Evolutionary conservation across 2,329 filamentous ascomycete genomes (phyloP).

Genomic region (Penicillium nordicum): DNA sequence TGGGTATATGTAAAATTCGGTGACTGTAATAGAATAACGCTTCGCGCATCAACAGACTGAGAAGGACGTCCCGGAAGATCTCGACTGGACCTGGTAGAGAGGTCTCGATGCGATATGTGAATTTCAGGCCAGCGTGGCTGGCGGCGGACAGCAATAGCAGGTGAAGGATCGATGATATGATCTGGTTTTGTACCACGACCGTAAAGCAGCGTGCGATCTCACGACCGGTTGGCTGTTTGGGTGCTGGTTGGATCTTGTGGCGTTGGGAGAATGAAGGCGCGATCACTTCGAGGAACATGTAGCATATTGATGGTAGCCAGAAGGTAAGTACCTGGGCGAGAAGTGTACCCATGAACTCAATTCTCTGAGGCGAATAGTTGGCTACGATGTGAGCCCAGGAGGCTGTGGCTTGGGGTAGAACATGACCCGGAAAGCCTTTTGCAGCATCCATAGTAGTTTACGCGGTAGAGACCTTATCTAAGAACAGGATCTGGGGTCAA

Average conservation of each 20-base stretch:
- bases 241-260: slow-evolving; percentile 55
- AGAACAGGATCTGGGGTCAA: background rate
- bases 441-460: slow-evolving; percentile 1
- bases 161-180: slow-evolving; percentile 41
- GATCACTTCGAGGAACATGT: slow-evolving; percentile 44
- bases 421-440: background rate
- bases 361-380: slow-evolving; percentile 19
- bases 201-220: slow-evolving; percentile 47
- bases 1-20: slow-evolving; percentile 51
- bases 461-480: background rate
- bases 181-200: slow-evolving; percentile 50
- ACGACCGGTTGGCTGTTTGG: slow-evolving; percentile 47
- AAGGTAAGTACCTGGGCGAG: slow-evolving; percentile 25
- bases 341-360: slow-evolving; percentile 29
- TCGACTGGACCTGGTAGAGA: slow-evolving; percentile 38
- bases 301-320: slow-evolving; percentile 34
- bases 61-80: slow-evolving; percentile 41
- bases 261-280: slow-evolving; percentile 49
- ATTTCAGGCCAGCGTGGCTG: slow-evolving; percentile 11
- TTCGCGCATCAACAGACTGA: slow-evolving; percentile 48
- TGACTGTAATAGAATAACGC: slow-evolving; percentile 56
- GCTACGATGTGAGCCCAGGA: slow-evolving; percentile 19
- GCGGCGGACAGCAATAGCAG: slow-evolving; percentile 19
- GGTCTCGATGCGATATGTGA: slow-evolving; percentile 40
- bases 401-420: slow-evolving; percentile 6